Percentiles rank a stretch among this genome's conserved stretches.
Conservation (phyloP, 1,284 basidiomycete genomes). For the Ceratobasidium sp. region DNA sequence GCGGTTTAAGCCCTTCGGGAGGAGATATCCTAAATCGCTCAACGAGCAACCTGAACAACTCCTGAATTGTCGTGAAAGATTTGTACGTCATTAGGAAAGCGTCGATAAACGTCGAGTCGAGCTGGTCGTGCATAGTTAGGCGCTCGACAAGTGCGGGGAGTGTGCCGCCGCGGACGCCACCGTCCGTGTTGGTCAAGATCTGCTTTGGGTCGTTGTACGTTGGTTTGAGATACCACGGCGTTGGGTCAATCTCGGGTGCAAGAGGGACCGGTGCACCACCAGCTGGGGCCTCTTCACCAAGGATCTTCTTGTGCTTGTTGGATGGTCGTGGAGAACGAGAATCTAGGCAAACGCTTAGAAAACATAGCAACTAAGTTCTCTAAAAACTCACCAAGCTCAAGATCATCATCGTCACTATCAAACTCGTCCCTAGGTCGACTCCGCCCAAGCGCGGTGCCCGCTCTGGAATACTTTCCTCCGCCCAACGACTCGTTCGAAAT, state of each 20-base stretch:
- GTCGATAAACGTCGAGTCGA: slow-evolving; percentile 87
- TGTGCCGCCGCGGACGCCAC: slow-evolving; percentile 88
- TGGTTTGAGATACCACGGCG: slow-evolving; percentile 88
- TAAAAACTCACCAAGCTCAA: slow-evolving; percentile 1
- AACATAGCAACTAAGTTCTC: background rate
- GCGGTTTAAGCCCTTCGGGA: slow-evolving; percentile 74
- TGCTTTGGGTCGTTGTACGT: slow-evolving; percentile 80
- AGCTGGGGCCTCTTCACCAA: slow-evolving; percentile 77
- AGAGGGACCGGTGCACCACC: slow-evolving; percentile 47
- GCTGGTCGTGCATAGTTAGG: slow-evolving; percentile 87
- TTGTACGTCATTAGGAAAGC: slow-evolving; percentile 98
- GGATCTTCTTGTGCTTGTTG: slow-evolving; percentile 77
- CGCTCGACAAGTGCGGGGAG: slow-evolving; percentile 87
- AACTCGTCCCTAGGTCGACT: slow-evolving; percentile 7
- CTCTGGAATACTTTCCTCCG: background rate
- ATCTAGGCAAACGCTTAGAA: background rate
- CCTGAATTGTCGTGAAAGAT: slow-evolving; percentile 89
- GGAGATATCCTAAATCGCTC: slow-evolving; percentile 85
- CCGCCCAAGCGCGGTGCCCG: slow-evolving; percentile 23
- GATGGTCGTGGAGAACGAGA: slow-evolving; percentile 49
- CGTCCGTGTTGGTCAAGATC: slow-evolving; percentile 86
- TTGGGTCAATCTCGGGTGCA: slow-evolving; percentile 64
- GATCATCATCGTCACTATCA: slow-evolving; percentile 18
- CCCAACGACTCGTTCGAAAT: slow-evolving; percentile 18
- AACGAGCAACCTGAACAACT: slow-evolving; percentile 88